Conservation (phyloP, 225 moss, liverwort and hornwort species). For the Polytrichum formosum region DNA sequence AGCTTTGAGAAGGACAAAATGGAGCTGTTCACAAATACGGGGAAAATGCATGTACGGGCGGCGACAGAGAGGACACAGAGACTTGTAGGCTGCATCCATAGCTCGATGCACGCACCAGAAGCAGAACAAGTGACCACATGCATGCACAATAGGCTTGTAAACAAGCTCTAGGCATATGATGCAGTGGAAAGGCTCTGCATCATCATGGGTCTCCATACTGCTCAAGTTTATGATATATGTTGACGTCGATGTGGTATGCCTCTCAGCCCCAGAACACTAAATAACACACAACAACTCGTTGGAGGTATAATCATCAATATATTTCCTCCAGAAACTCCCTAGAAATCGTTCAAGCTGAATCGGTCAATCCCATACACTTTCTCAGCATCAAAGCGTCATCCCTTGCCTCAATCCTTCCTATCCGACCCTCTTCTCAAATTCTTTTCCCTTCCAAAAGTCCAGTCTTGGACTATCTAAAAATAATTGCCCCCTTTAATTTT, state of each 20-base stretch:
- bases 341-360: not conserved
- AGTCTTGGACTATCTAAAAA: no score
- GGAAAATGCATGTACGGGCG: slow-evolving; percentile 91
- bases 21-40: slow-evolving; percentile 90
- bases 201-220: slow-evolving; percentile 36
- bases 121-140: slow-evolving; percentile 94
- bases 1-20: slow-evolving; percentile 73
- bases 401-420: no score
- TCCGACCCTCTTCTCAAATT: no score
- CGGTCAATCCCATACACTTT: slow-evolving; percentile 13
- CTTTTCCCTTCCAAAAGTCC: no score
- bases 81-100: slow-evolving; percentile 58
- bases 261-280: no score
- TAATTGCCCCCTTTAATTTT: no score
- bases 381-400: no score
- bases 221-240: not conserved
- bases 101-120: slow-evolving; percentile 88
- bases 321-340: slow-evolving; percentile 5
- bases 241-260: no score
- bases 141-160: slow-evolving; percentile 96
- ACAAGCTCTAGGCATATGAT: slow-evolving; percentile 93
- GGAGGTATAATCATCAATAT: slow-evolving; percentile 9
- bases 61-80: slow-evolving; percentile 86
- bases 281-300: no score
- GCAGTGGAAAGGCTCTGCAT: slow-evolving; percentile 72